phyloP scores from a whole-genome alignment of 2,329 filamentous ascomycete genomes.

The Alternaria metachromatica region DNA sequence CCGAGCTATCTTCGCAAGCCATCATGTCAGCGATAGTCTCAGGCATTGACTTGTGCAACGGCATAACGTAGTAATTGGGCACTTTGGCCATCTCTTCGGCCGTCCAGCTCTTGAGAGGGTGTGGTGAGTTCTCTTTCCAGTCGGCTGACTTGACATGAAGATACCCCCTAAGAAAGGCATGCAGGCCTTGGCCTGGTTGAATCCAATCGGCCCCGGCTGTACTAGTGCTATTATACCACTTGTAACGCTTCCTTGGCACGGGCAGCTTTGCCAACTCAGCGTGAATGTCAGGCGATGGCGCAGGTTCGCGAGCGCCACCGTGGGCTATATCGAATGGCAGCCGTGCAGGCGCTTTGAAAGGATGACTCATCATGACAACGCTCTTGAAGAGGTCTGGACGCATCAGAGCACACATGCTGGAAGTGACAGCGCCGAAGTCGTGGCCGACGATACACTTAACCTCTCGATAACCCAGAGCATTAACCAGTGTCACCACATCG shows the following conservation, averaged over 20 bases:
- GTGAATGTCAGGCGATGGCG: conserved; percentile 57
- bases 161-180: conserved; percentile 69
- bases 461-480: conserved; percentile 65
- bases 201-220: conserved; percentile 58
- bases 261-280: conserved; percentile 60
- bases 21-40: conserved; percentile 63
- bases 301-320: conserved; percentile 28
- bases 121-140: conserved; percentile 63
- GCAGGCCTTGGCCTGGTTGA: conserved; percentile 59
- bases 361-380: conserved; percentile 70
- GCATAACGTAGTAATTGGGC: conserved; percentile 75
- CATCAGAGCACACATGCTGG: conserved; percentile 65
- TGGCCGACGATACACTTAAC: conserved; percentile 69
- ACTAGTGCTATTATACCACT: conserved; percentile 67
- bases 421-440: conserved; percentile 69
- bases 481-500: conserved; percentile 67
- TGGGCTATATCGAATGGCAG: conserved; percentile 58
- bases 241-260: conserved; percentile 72
- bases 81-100: conserved; percentile 65
- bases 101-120: conserved; percentile 62
- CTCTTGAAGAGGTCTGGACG: conserved; percentile 70
- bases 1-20: conserved; percentile 57
- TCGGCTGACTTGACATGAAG: conserved; percentile 71
- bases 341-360: conserved; percentile 61
- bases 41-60: conserved; percentile 63